Percentiles rank a stretch among this genome's conserved stretches.
Evolutionary conservation across 2,329 filamentous ascomycete species (phyloP).

Genomic region (Colletotrichum sidae): DNA sequence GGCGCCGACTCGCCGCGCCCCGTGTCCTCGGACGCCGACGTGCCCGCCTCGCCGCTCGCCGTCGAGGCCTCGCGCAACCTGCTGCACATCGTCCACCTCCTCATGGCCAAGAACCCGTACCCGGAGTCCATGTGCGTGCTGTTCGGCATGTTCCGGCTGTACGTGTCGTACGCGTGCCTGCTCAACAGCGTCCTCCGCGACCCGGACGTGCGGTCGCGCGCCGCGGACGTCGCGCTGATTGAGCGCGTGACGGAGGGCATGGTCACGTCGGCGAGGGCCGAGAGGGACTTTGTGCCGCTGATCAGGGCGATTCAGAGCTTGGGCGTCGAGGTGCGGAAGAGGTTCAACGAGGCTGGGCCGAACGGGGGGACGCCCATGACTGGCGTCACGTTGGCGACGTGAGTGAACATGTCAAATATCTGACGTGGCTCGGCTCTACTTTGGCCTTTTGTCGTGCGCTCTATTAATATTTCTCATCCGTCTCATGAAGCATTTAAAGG

Average conservation of each 20-base stretch:
- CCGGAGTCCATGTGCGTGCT: conserved; percentile 41
- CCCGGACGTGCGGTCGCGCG: conserved; percentile 32
- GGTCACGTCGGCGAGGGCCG: conserved; percentile 36
- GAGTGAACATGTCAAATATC: not conserved
- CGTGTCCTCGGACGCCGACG: conserved; percentile 43
- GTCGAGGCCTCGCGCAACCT: conserved; percentile 42
- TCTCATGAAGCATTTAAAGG: too few species aligned
- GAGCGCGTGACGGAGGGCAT: conserved; percentile 38
- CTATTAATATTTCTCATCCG: too few species aligned
- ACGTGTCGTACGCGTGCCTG: conserved; percentile 44
- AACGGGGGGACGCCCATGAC: not conserved
- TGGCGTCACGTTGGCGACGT: not conserved
- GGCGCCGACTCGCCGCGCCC: conserved; percentile 43
- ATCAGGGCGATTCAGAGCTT: conserved; percentile 43
- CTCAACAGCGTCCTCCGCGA: conserved; percentile 41
- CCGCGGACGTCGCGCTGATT: conserved; percentile 40
- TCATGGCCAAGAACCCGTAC: conserved; percentile 41
- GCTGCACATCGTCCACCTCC: conserved; percentile 37
- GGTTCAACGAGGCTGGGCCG: conserved; percentile 7
- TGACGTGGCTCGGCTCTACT: too few species aligned
- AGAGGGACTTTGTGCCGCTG: conserved; percentile 43
- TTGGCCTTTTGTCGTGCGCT: too few species aligned
- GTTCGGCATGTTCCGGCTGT: conserved; percentile 44
- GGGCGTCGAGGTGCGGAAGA: conserved; percentile 41
- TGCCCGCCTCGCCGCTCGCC: conserved; percentile 45